Evolutionary conservation across 2,329 filamentous ascomycete genomes (phyloP).

Genomic region (Mollisia scopiformis): DNA sequence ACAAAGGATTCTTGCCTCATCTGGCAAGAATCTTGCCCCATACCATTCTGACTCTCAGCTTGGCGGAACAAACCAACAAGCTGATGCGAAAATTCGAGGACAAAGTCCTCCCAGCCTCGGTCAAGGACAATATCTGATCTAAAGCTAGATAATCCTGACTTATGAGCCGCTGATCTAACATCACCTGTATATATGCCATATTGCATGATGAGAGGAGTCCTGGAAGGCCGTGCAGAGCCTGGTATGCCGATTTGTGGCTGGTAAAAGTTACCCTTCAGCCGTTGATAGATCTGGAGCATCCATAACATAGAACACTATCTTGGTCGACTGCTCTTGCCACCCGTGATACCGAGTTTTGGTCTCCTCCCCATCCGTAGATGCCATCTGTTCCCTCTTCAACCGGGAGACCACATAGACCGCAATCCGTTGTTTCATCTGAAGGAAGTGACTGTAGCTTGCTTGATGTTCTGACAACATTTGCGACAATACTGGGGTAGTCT

Average conservation of each 20-base stretch:
- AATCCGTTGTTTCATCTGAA: slow-evolving; percentile 44
- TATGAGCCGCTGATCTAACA: background rate
- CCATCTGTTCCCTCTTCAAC: slow-evolving; percentile 66
- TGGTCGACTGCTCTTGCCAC: slow-evolving; percentile 32
- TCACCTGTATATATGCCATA: slow-evolving; percentile 6
- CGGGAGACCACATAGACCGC: slow-evolving; percentile 71
- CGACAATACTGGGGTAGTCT: slow-evolving; percentile 87
- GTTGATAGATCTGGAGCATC: slow-evolving; percentile 68
- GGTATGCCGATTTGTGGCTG: background rate
- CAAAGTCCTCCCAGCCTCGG: slow-evolving; percentile 50
- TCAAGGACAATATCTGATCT: slow-evolving; percentile 30
- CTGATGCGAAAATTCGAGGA: slow-evolving; percentile 78
- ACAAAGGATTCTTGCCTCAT: slow-evolving; percentile 97
- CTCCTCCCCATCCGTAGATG: slow-evolving; percentile 61
- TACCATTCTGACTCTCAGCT: slow-evolving; percentile 87
- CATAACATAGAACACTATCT: slow-evolving; percentile 64
- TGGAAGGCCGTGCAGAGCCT: background rate
- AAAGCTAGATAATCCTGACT: background rate
- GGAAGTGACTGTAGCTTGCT: slow-evolving; percentile 68
- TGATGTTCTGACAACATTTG: slow-evolving; percentile 93
- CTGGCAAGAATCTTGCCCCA: slow-evolving; percentile 92
- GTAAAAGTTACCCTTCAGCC: slow-evolving; percentile 42
- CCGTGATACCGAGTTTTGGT: slow-evolving; percentile 47
- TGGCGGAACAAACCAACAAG: slow-evolving; percentile 98
- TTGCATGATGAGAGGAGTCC: slow-evolving; percentile 1